A percentile compares a stretch with the other conserved stretches of the same genome.
Conservation (phyloP, 1,284 basidiomycete genomes). For the Neotropicomus parvogracilis region DNA sequence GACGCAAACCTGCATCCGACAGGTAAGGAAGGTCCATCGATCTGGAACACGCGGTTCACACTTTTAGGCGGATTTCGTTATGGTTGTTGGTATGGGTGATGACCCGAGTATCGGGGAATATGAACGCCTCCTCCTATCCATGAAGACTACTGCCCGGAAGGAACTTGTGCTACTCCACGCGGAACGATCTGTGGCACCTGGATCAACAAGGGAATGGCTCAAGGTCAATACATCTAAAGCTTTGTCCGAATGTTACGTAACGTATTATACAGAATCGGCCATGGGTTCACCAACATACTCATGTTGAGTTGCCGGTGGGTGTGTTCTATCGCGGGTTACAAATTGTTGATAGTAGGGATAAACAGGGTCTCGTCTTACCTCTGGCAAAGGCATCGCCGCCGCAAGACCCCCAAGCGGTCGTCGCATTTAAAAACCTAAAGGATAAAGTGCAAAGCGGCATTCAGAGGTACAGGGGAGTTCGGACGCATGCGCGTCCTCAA, state of each 20-base stretch:
- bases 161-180: conserved; percentile 94
- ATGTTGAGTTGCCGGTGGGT: conserved; percentile 80
- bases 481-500: conserved; percentile 68
- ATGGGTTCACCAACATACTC: conserved; percentile 92
- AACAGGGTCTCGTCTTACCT: conserved; percentile 61
- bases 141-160: conserved; percentile 97
- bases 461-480: conserved; percentile 76
- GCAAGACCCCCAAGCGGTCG: conserved; percentile 86
- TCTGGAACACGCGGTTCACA: conserved; percentile 8
- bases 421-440: conserved; percentile 86
- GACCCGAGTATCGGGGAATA: conserved; percentile 90
- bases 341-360: conserved; percentile 1
- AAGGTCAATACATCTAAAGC: conserved; percentile 54
- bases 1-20: conserved; percentile 96
- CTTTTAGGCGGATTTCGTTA: conserved; percentile 87
- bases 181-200: conserved; percentile 84
- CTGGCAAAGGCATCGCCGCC: conserved; percentile 56
- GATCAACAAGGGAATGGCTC: conserved; percentile 94
- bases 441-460: conserved; percentile 88
- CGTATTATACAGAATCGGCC: conserved; percentile 66
- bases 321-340: background rate
- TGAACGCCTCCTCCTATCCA: conserved; percentile 85
- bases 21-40: conserved; percentile 47
- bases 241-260: conserved; percentile 5
- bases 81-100: conserved; percentile 94